Percentiles rank a stretch among this genome's conserved stretches.
These are phyloP conservation scores for Apiospora malaysiana DNA, from an alignment of 2,329 filamentous ascomycete species.

Conservation along the genomic window DNA sequence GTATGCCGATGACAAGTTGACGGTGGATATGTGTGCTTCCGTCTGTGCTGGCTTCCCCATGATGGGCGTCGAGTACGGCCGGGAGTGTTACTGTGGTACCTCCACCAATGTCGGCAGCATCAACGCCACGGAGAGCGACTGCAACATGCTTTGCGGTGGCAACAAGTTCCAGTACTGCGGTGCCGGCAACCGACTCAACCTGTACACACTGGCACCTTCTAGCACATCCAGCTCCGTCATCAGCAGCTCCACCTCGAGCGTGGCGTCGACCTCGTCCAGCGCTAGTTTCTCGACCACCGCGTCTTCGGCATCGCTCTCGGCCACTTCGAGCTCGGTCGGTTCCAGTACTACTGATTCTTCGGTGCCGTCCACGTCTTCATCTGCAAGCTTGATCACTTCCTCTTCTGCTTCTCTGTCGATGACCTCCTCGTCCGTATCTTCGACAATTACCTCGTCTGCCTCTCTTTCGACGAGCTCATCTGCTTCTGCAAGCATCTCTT, in stretches of 20 bases:
- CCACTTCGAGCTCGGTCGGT: background rate
- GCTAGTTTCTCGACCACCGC: background rate
- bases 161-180: constrained; percentile 34
- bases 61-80: constrained; percentile 44
- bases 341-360: background rate
- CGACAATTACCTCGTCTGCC: background rate
- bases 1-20: constrained; percentile 38
- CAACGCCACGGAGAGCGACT: constrained; percentile 28
- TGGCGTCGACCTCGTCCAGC: background rate
- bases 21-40: constrained; percentile 43
- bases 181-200: constrained; percentile 30
- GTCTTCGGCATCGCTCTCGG: background rate
- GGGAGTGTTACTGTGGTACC: constrained; percentile 42
- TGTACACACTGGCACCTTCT: constrained; percentile 28
- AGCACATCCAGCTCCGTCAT: constrained; percentile 24
- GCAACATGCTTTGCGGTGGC: constrained; percentile 32
- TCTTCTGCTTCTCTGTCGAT: background rate
- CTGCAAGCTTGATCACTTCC: background rate
- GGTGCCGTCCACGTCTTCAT: background rate
- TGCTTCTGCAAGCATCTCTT: background rate
- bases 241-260: constrained; percentile 23
- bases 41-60: constrained; percentile 38
- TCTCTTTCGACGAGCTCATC: background rate
- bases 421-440: background rate
- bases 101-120: constrained; percentile 23